These are phyloP conservation scores for Monosporascus sp. DNA, from an alignment of 2,329 filamentous ascomycete species.

Conservation along the genomic window DNA sequence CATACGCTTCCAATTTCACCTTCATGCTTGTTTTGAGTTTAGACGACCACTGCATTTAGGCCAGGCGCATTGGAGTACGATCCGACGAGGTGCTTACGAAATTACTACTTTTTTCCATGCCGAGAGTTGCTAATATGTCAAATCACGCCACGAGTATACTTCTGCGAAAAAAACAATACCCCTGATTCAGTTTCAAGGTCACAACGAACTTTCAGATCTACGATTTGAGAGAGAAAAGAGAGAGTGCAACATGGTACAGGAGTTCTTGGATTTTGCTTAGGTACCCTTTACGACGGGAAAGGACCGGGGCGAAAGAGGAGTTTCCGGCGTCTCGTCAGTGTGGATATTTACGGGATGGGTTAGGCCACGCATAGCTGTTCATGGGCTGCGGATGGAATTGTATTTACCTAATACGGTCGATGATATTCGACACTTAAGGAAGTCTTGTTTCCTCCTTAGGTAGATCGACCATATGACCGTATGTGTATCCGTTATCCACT, in stretches of 20 bases:
- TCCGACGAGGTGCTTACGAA: background rate
- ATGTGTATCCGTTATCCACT: background rate
- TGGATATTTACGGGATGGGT: background rate
- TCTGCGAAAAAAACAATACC: background rate
- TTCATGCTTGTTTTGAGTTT: background rate
- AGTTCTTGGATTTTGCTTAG: background rate
- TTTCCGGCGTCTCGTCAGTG: background rate
- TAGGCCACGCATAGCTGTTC: background rate
- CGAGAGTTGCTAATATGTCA: background rate
- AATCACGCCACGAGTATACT: background rate
- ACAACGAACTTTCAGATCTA: background rate
- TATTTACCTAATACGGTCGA: too few relatives aligned
- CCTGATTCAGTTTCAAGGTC: background rate
- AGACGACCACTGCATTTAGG: background rate
- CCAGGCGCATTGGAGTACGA: background rate
- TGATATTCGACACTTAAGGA: background rate
- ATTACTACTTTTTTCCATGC: background rate
- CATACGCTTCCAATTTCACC: background rate
- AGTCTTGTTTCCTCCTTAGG: background rate
- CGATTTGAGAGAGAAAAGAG: background rate
- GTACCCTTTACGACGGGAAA: background rate
- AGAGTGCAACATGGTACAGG: background rate
- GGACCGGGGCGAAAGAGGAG: background rate
- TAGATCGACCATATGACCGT: background rate
- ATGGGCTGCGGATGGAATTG: background rate